These are phyloP conservation scores for Lactarius akahatsu DNA, from an alignment of 768 basidiomycete genomes.

Conservation along the genomic window DNA sequence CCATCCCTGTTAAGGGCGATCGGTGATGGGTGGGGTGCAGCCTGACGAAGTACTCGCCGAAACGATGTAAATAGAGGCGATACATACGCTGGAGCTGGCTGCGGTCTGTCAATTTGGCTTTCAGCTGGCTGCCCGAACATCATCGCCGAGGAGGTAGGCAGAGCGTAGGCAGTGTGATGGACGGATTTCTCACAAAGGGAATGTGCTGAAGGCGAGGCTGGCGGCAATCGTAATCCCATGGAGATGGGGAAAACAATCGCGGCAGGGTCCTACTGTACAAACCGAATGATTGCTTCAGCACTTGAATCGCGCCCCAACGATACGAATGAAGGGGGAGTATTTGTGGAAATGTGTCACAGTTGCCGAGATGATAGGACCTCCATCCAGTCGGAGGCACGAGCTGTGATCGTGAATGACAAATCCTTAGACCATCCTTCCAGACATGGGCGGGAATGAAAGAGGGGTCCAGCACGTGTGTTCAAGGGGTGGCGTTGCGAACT, in stretches of 20 bases:
- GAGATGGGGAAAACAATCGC: slow-evolving; percentile 4
- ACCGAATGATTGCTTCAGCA: slow-evolving; percentile 1
- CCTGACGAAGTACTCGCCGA: slow-evolving; percentile 2
- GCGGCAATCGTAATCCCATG: slow-evolving; percentile 14
- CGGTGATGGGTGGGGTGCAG: neutral
- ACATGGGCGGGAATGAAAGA: slow-evolving; percentile 21
- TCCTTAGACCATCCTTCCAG: slow-evolving; percentile 14
- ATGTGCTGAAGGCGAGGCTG: slow-evolving; percentile 8
- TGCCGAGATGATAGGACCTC: slow-evolving; percentile 16
- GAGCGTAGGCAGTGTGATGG: slow-evolving; percentile 5
- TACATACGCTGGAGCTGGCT: neutral
- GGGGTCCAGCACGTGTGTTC: slow-evolving; percentile 18
- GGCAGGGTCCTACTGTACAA: neutral
- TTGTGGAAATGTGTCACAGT: slow-evolving; percentile 13
- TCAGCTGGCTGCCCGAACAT: neutral
- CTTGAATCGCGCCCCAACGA: neutral
- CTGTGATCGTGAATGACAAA: slow-evolving; percentile 12
- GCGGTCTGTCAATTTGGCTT: slow-evolving; percentile 3
- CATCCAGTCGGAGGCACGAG: slow-evolving; percentile 11
- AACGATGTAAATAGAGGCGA: neutral
- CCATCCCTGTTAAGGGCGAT: slow-evolving; percentile 3
- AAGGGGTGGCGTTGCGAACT: slow-evolving; percentile 1
- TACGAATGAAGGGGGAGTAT: neutral
- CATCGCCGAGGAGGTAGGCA: slow-evolving; percentile 1
- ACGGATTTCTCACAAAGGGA: slow-evolving; percentile 2